A percentile compares a stretch with the other conserved stretches of the same genome.
Evolutionary conservation across 495 filamentous ascomycete species (phyloP).

Genomic region (Penicillium ochrochloron): DNA sequence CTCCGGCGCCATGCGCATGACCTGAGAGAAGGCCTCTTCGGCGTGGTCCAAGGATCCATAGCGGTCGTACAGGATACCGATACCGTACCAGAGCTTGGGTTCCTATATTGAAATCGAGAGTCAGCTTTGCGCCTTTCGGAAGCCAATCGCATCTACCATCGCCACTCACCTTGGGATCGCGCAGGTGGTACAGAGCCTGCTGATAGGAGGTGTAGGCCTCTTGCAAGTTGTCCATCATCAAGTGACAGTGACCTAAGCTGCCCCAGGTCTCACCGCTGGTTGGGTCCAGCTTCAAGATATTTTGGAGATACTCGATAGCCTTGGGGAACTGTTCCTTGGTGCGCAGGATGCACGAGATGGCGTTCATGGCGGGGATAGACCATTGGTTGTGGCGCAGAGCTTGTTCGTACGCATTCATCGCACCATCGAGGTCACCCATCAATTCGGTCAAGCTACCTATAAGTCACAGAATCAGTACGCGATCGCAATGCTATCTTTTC

Average conservation of each 20-base stretch:
- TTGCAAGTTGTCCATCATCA: slow-evolving; percentile 99
- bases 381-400: slow-evolving; percentile 85
- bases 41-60: slow-evolving; percentile 98
- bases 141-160: background rate
- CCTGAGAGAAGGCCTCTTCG: slow-evolving; percentile 97
- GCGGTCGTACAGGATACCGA: slow-evolving; percentile 95
- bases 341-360: slow-evolving; percentile 87
- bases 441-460: slow-evolving; percentile 84
- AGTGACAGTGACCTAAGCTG: slow-evolving; percentile 90
- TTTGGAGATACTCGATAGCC: slow-evolving; percentile 90
- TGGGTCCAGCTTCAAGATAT: slow-evolving; percentile 85
- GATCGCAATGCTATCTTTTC: background rate
- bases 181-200: slow-evolving; percentile 88
- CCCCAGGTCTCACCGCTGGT: slow-evolving; percentile 97
- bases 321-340: slow-evolving; percentile 93
- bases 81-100: slow-evolving; percentile 98
- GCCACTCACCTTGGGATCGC: slow-evolving; percentile 85
- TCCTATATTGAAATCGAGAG: slow-evolving; percentile 59
- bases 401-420: slow-evolving; percentile 84
- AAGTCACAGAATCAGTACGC: slow-evolving; percentile 16
- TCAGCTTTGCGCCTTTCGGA: background rate
- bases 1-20: slow-evolving; percentile 97
- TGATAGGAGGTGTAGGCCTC: slow-evolving; percentile 99
- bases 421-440: slow-evolving; percentile 86
- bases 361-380: slow-evolving; percentile 92